Conservation (phyloP, 352 stramenopile species). For the Globisporangium middletonii region DNA sequence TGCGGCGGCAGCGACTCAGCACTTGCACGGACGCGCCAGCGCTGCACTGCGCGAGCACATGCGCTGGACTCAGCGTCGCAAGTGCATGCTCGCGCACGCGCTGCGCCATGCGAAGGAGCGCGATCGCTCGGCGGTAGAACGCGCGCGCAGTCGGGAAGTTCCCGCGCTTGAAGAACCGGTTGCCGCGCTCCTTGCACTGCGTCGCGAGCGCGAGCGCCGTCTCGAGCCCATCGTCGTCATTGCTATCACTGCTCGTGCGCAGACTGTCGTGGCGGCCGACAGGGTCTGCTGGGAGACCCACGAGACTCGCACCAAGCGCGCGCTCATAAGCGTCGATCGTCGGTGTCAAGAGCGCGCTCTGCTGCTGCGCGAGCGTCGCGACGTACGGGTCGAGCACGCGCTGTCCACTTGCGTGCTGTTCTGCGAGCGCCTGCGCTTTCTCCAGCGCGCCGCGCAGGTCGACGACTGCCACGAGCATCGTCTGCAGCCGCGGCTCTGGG, state of each 20-base stretch:
- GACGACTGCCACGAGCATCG: conserved; percentile 21
- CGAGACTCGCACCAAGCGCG: conserved; percentile 33
- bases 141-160: conserved; percentile 48
- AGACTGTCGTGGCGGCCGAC: conserved; percentile 13
- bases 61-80: conserved; percentile 17
- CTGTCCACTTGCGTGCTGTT: conserved; percentile 25
- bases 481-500: conserved; percentile 9
- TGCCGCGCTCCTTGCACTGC: conserved; percentile 45
- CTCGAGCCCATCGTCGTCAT: not conserved
- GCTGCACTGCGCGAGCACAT: conserved; percentile 34
- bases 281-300: conserved; percentile 30
- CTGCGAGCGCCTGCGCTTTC: conserved; percentile 31
- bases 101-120: conserved; percentile 39
- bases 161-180: conserved; percentile 52
- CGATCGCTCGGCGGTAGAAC: conserved; percentile 61
- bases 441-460: conserved; percentile 60
- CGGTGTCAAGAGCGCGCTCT: conserved; percentile 28
- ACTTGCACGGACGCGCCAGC: conserved; percentile 58
- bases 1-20: conserved; percentile 5
- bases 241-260: not conserved
- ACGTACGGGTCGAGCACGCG: conserved; percentile 34
- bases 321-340: conserved; percentile 52
- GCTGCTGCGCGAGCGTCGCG: conserved; percentile 31
- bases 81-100: conserved; percentile 37
- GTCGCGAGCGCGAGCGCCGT: conserved; percentile 17